These are phyloP conservation scores for Pyracantha coccinea DNA, from an alignment of 331 rosid species.

Conservation along the genomic window DNA sequence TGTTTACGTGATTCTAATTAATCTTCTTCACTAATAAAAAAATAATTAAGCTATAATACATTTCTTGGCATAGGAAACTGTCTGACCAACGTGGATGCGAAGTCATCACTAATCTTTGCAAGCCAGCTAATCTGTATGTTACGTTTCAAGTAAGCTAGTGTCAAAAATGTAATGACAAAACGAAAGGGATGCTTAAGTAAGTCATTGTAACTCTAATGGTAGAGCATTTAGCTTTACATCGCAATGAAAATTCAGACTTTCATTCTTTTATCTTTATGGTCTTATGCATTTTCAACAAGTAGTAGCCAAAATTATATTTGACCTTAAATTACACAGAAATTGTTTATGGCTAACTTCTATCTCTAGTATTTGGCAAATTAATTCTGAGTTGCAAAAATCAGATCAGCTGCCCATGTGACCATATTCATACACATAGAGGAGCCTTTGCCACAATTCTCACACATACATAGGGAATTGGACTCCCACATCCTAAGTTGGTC, in stretches of 20 bases:
- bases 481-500: no score
- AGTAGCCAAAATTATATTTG: no score
- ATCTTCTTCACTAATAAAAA: neutral
- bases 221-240: neutral
- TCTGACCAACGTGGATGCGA: conserved; percentile 8
- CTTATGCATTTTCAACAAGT: no score
- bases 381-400: no score
- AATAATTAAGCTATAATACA: neutral
- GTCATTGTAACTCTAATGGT: neutral
- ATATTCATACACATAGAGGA: no score
- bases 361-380: no score
- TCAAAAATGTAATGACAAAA: neutral
- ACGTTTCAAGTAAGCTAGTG: neutral
- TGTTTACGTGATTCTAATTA: neutral
- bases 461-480: no score
- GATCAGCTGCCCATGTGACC: no score
- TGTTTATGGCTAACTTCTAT: no score
- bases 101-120: neutral
- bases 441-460: no score
- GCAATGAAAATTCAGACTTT: neutral
- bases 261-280: no score
- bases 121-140: neutral
- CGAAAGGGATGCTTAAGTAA: neutral
- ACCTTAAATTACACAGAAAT: no score
- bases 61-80: neutral